phyloP scores from a whole-genome alignment of 164 flowering plant species.

The Annona cherimola region DNA sequence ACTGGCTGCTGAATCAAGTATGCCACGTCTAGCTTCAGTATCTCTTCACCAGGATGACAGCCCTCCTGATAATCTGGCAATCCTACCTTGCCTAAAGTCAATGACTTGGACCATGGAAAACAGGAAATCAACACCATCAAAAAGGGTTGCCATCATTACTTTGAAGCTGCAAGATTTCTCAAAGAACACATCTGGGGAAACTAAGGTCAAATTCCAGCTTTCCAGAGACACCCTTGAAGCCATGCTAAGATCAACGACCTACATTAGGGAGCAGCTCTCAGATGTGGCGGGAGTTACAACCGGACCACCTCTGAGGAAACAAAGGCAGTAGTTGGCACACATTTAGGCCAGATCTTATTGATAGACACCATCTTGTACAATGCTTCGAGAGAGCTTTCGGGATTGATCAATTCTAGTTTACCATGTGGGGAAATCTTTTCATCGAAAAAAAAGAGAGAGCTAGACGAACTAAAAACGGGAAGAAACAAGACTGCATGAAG shows the following conservation, averaged over 20 bases:
- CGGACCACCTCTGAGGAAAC: slow-evolving; percentile 26
- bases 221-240: slow-evolving; percentile 41
- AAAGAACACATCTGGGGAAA: slow-evolving; percentile 32
- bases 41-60: slow-evolving; percentile 23
- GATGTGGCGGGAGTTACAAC: slow-evolving; percentile 16
- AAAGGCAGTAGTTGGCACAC: slow-evolving; percentile 17
- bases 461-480: too few relatives aligned
- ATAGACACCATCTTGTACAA: not conserved
- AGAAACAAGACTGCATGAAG: too few relatives aligned
- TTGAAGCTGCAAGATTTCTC: slow-evolving; percentile 45
- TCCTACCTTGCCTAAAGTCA: slow-evolving; percentile 43
- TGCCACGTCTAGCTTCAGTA: slow-evolving; percentile 20
- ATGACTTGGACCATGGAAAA: slow-evolving; percentile 61
- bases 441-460: too few relatives aligned
- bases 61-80: slow-evolving; percentile 31
- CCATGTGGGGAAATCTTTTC: too few relatives aligned
- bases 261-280: slow-evolving; percentile 39
- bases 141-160: slow-evolving; percentile 41
- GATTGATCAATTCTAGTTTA: slow-evolving; percentile 9
- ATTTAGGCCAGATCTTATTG: not conserved
- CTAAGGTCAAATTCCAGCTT: slow-evolving; percentile 42
- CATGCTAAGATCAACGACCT: slow-evolving; percentile 45
- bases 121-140: slow-evolving; percentile 25
- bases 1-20: slow-evolving; percentile 14
- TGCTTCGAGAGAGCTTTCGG: not conserved